Evolutionary conservation across 805 yeast genomes (phyloP).

Genomic region (Starmerella kuoi): DNA sequence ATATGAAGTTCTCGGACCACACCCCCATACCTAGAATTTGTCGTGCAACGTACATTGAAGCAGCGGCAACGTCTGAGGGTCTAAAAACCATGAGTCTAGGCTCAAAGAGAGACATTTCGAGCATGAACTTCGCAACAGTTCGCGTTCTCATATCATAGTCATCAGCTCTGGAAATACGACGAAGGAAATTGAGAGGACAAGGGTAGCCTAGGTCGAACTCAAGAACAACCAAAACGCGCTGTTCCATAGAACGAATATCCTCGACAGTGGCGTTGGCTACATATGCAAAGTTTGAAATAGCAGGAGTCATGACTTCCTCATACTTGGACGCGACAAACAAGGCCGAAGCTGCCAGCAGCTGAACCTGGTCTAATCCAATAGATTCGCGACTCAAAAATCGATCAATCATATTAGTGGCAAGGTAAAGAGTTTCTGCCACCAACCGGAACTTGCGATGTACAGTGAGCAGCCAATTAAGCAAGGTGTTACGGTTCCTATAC

Average conservation of each 20-base stretch:
- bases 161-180: conserved; percentile 84
- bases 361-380: conserved; percentile 67
- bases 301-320: conserved; percentile 84
- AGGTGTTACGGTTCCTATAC: conserved; percentile 59
- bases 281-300: conserved; percentile 72
- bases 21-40: conserved; percentile 43
- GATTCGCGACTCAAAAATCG: conserved; percentile 67
- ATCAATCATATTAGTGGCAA: conserved; percentile 79
- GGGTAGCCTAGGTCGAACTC: conserved; percentile 72
- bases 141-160: conserved; percentile 75
- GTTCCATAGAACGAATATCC: conserved; percentile 74
- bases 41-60: conserved; percentile 75
- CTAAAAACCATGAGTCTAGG: conserved; percentile 57
- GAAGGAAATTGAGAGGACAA: conserved; percentile 77
- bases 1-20: conserved; percentile 80
- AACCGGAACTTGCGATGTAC: conserved; percentile 75
- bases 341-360: conserved; percentile 74
- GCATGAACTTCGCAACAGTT: conserved; percentile 70
- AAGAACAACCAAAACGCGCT: conserved; percentile 57
- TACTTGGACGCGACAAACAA: conserved; percentile 84
- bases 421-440: conserved; percentile 71
- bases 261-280: conserved; percentile 60
- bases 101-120: conserved; percentile 69
- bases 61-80: conserved; percentile 75
- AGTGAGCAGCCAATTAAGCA: conserved; percentile 90